Percentiles rank a stretch among this genome's conserved stretches.
phyloP scores from a whole-genome alignment of 495 filamentous ascomycete species.

The Ramalina intermedia region DNA sequence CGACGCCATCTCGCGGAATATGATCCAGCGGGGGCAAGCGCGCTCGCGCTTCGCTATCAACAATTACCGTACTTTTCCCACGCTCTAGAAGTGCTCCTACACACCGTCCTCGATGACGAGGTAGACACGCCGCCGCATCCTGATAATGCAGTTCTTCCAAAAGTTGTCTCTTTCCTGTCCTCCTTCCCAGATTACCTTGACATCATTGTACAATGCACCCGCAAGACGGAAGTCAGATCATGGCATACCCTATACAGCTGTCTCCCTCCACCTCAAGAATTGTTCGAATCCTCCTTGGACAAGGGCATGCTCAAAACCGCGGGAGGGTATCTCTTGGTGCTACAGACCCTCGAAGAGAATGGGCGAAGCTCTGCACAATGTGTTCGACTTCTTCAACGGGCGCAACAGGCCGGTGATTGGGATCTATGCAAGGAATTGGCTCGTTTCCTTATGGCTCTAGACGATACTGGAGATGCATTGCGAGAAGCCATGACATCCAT shows the following conservation, averaged over 20 bases:
- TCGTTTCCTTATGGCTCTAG: constrained; percentile 82
- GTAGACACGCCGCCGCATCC: constrained; percentile 61
- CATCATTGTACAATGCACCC: constrained; percentile 91
- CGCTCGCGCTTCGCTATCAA: constrained; percentile 67
- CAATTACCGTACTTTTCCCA: constrained; percentile 83
- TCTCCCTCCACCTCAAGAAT: constrained; percentile 72
- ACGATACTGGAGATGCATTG: constrained; percentile 71
- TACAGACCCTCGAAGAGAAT: constrained; percentile 85
- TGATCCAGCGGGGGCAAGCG: constrained; percentile 58
- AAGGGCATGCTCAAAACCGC: constrained; percentile 85
- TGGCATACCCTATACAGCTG: constrained; percentile 90
- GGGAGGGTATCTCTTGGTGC: constrained; percentile 86
- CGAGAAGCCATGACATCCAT: constrained; percentile 63
- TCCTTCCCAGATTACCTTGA: constrained; percentile 84
- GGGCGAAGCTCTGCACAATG: constrained; percentile 65
- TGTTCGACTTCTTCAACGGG: constrained; percentile 66
- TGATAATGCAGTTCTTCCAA: constrained; percentile 65
- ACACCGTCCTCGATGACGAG: constrained; percentile 88
- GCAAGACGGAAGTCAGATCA: constrained; percentile 89
- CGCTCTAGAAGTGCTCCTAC: constrained; percentile 80
- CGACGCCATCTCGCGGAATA: constrained; percentile 58
- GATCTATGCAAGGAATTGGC: constrained; percentile 92
- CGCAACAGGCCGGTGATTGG: constrained; percentile 81
- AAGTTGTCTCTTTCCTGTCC: constrained; percentile 76
- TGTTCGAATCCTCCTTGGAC: constrained; percentile 83